These are phyloP conservation scores for Colletotrichum sp. DNA, from an alignment of 2,329 filamentous ascomycete genomes.

Conservation along the genomic window DNA sequence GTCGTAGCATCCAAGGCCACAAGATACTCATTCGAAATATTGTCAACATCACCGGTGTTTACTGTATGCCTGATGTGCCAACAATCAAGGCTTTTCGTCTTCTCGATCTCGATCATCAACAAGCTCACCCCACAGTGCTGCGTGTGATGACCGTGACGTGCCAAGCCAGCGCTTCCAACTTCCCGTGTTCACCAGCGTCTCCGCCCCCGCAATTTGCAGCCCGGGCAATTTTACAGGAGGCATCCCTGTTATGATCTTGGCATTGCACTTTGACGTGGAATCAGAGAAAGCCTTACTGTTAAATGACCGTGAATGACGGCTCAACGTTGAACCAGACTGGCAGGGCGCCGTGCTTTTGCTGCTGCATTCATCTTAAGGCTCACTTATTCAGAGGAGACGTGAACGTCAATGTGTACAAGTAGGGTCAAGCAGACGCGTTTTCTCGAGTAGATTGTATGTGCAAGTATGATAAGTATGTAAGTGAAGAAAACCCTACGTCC, in stretches of 20 bases:
- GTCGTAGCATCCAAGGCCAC: no score
- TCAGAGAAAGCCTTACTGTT: not conserved
- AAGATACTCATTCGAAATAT: no score
- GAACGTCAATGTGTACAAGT: rapidly evolving
- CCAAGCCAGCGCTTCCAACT: conserved; percentile 11
- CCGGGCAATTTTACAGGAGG: not conserved
- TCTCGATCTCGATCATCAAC: not conserved
- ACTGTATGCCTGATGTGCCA: not conserved
- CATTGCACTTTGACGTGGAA: not conserved
- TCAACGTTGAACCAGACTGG: rapidly evolving
- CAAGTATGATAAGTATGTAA: not conserved
- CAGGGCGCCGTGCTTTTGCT: not conserved
- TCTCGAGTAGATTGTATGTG: not conserved
- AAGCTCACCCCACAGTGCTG: not conserved
- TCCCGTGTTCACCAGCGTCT: not conserved
- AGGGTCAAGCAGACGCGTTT: not conserved
- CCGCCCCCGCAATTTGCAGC: not conserved
- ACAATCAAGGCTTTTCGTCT: rapidly evolving
- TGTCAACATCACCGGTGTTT: not conserved
- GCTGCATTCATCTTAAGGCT: rapidly evolving
- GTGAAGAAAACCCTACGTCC: not conserved
- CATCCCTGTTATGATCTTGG: not conserved
- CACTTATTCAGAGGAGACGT: not conserved
- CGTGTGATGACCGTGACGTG: not conserved
- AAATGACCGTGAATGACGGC: rapidly evolving